Evolutionary conservation across 805 yeast species (phyloP).

Genomic region (Metschnikowia vanudenii): DNA sequence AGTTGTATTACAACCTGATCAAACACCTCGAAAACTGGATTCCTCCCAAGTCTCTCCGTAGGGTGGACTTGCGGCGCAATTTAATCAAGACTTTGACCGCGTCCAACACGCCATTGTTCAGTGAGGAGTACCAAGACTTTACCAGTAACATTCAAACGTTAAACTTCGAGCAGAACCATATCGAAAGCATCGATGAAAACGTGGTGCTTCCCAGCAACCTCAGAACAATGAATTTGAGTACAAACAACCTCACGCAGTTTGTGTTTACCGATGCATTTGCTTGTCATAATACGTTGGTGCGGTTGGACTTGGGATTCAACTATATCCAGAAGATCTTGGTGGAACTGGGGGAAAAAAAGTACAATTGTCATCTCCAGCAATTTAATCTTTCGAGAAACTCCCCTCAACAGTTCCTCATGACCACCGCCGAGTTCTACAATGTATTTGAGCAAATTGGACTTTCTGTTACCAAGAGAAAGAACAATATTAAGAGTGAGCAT

Average conservation of each 20-base stretch:
- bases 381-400: constrained; percentile 24
- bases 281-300: constrained; percentile 12
- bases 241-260: constrained; percentile 20
- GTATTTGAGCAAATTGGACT: constrained; percentile 25
- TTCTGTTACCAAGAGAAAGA: constrained; percentile 21
- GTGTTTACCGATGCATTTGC: constrained; percentile 13
- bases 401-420: constrained; percentile 13
- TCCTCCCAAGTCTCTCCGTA: constrained; percentile 17
- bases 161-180: constrained; percentile 18
- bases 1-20: constrained; percentile 25
- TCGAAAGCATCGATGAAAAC: constrained; percentile 12
- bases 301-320: constrained; percentile 17
- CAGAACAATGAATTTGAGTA: constrained; percentile 17
- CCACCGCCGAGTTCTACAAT: constrained; percentile 25
- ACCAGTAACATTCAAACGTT: constrained; percentile 10
- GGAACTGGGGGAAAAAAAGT: constrained; percentile 2
- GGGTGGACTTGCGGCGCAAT: constrained; percentile 17
- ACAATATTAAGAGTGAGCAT: constrained; percentile 30
- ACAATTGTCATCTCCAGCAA: constrained; percentile 13
- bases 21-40: constrained; percentile 20
- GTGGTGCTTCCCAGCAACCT: constrained; percentile 17
- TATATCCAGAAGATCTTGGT: constrained; percentile 9
- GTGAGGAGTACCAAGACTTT: background rate
- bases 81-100: constrained; percentile 14
- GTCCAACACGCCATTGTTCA: constrained; percentile 15